Percentiles rank a stretch among this genome's conserved stretches.
phyloP scores from a whole-genome alignment of 768 basidiomycete genomes.

The Suillus subluteus region DNA sequence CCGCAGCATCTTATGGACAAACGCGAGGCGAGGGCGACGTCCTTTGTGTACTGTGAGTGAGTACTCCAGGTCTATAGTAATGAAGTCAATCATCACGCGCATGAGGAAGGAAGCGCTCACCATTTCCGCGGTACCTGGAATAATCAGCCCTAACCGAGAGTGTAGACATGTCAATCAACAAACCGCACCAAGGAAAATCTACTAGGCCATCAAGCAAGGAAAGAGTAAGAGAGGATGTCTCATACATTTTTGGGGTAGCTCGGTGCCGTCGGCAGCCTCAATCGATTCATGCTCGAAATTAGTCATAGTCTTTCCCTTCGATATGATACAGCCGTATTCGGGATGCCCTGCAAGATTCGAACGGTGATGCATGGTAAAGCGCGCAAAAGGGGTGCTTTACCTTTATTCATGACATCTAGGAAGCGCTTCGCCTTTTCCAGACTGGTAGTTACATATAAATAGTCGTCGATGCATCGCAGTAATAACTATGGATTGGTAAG shows the following conservation, averaged over 20 bases:
- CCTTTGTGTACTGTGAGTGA: conserved; percentile 74
- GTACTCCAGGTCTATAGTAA: conserved; percentile 56
- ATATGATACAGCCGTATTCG: conserved; percentile 92
- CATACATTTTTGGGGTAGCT: conserved; percentile 47
- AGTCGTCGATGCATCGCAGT: conserved; percentile 90
- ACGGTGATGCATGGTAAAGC: background rate
- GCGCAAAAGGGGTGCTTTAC: conserved; percentile 34
- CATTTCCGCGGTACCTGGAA: conserved; percentile 60
- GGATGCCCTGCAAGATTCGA: conserved; percentile 65
- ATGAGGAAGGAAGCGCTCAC: conserved; percentile 42
- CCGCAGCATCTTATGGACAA: conserved; percentile 77
- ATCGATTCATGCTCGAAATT: conserved; percentile 72
- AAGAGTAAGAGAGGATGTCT: background rate
- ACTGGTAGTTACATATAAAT: conserved; percentile 82
- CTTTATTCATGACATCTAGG: conserved; percentile 74
- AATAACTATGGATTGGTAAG: conserved; percentile 55
- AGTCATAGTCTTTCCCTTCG: conserved; percentile 86
- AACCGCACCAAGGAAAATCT: conserved; percentile 97
- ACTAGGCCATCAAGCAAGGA: background rate
- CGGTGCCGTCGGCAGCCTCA: conserved; percentile 56
- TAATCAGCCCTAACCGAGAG: conserved; percentile 85
- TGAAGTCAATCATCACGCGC: background rate
- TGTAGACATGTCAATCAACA: conserved; percentile 72
- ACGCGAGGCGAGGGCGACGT: conserved; percentile 63
- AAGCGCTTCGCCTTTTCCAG: conserved; percentile 64